phyloP scores from a whole-genome alignment of 2,329 filamentous ascomycete species.

The Albifimbria verrucaria region DNA sequence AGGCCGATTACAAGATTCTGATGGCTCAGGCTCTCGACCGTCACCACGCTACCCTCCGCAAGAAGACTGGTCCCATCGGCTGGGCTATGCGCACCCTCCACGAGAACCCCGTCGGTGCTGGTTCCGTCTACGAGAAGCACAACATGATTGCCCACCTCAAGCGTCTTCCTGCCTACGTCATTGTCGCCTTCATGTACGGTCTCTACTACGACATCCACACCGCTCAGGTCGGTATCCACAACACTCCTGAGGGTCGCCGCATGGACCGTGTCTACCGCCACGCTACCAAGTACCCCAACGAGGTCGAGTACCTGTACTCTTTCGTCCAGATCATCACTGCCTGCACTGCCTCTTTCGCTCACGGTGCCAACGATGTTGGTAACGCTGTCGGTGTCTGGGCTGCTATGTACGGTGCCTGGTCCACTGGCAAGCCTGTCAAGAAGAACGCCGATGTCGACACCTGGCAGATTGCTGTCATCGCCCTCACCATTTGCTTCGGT shows the following conservation, averaged over 20 bases:
- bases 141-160: constrained; percentile 64
- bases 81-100: constrained; percentile 80
- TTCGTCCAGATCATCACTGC: constrained; percentile 66
- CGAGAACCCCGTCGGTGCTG: constrained; percentile 69
- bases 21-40: constrained; percentile 52
- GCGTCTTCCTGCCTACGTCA: constrained; percentile 66
- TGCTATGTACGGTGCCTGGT: constrained; percentile 66
- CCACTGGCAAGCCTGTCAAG: constrained; percentile 55
- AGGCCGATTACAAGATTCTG: constrained; percentile 60
- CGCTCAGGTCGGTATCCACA: constrained; percentile 66
- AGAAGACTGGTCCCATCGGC: constrained; percentile 63
- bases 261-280: constrained; percentile 57
- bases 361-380: constrained; percentile 75
- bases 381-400: constrained; percentile 70
- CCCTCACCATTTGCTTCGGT: constrained; percentile 61
- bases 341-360: constrained; percentile 69
- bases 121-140: constrained; percentile 69
- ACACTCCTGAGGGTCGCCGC: constrained; percentile 69
- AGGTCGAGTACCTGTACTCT: constrained; percentile 68
- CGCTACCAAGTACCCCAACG: constrained; percentile 65
- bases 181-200: constrained; percentile 66
- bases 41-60: constrained; percentile 61
- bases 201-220: constrained; percentile 79
- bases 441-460: constrained; percentile 65
- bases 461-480: constrained; percentile 73